Percentiles rank a stretch among this genome's conserved stretches.
Conservation (phyloP, 495 filamentous ascomycete species). For the Halenospora varia region DNA sequence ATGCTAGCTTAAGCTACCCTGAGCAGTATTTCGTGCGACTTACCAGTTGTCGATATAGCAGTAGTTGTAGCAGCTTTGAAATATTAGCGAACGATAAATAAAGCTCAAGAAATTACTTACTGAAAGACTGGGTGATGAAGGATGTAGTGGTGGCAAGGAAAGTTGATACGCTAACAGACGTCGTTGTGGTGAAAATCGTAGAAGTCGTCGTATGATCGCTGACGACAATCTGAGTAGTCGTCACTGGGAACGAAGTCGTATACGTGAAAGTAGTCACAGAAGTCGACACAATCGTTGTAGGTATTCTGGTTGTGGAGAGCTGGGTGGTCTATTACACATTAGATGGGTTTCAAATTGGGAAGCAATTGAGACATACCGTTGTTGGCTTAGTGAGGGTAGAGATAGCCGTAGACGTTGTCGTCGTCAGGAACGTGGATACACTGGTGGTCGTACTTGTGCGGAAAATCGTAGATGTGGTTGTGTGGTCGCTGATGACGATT, state of each 20-base stretch:
- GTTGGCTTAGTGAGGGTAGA: conserved; percentile 1
- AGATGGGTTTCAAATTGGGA: too few species aligned
- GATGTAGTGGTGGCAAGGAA: conserved; percentile 2
- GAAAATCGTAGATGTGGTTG: background rate
- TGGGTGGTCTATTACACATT: too few species aligned
- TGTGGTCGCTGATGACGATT: background rate
- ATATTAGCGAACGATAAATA: background rate
- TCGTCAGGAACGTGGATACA: background rate
- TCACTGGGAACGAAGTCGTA: conserved; percentile 1
- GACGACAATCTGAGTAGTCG: background rate
- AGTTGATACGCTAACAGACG: background rate
- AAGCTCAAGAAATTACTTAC: conserved; percentile 1
- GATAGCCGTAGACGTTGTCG: background rate
- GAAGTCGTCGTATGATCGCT: background rate
- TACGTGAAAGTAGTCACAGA: background rate
- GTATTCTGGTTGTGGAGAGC: too few species aligned
- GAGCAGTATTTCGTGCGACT: too few species aligned
- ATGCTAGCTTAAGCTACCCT: too few species aligned
- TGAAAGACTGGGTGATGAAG: background rate
- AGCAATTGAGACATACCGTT: too few species aligned
- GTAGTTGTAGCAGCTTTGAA: conserved; percentile 9
- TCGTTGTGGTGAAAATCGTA: background rate
- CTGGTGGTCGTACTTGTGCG: background rate
- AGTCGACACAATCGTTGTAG: background rate
- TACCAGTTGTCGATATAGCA: too few species aligned